These are phyloP conservation scores for Daldinia caldariorum DNA, from an alignment of 495 filamentous ascomycete genomes.

Conservation along the genomic window DNA sequence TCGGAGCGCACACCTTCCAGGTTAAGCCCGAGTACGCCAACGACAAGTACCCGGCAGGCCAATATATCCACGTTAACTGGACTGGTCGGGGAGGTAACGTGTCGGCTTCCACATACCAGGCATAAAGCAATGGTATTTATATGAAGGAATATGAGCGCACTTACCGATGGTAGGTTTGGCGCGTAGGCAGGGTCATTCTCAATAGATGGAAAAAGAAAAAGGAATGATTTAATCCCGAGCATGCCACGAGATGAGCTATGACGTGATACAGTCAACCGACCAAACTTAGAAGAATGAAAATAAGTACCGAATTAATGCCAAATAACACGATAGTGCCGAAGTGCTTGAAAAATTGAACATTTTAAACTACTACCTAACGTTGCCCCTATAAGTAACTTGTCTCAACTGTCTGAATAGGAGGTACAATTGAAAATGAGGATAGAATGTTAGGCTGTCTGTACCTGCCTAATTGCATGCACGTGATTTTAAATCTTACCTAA, in stretches of 20 bases:
- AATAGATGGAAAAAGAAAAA: slow-evolving; percentile 26
- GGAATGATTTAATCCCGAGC: slow-evolving; percentile 23
- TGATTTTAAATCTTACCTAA: background rate
- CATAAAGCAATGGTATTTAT: slow-evolving; percentile 65
- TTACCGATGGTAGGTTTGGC: slow-evolving; percentile 21
- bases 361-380: no score
- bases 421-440: no score
- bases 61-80: slow-evolving; percentile 99
- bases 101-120: slow-evolving; percentile 95
- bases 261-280: slow-evolving; percentile 17
- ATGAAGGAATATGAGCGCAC: slow-evolving; percentile 10
- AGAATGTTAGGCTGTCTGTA: background rate
- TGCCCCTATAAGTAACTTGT: no score
- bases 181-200: slow-evolving; percentile 18
- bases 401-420: no score
- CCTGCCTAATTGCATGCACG: background rate
- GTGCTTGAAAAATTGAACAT: background rate
- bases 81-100: slow-evolving; percentile 97
- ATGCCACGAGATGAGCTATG: slow-evolving; percentile 17
- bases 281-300: slow-evolving; percentile 38
- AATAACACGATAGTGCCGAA: slow-evolving; percentile 9
- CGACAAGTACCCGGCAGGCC: slow-evolving; percentile 82
- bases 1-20: slow-evolving; percentile 97
- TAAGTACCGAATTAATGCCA: slow-evolving; percentile 37
- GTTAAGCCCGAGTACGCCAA: slow-evolving; percentile 92